phyloP scores from a whole-genome alignment of 2,329 filamentous ascomycete species.

The Fusarium nodosum region DNA sequence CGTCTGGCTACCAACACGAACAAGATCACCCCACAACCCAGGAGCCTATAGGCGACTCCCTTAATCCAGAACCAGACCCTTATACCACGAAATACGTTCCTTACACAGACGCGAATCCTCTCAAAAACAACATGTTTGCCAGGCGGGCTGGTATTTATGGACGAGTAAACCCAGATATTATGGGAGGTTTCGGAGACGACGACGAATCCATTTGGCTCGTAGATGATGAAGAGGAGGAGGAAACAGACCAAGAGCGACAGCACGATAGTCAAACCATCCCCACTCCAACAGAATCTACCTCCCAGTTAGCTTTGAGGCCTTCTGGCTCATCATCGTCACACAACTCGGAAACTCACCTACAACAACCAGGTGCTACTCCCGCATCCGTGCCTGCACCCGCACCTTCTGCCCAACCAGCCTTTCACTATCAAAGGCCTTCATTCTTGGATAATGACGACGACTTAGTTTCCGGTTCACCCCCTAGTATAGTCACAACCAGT shows the following conservation, averaged over 20 bases:
- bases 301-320: background rate
- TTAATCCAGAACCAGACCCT: slow-evolving; percentile 15
- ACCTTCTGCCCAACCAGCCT: slow-evolving; percentile 23
- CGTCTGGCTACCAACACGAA: slow-evolving; percentile 3
- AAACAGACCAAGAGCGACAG: slow-evolving; percentile 37
- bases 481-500: slow-evolving; percentile 1
- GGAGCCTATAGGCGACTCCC: slow-evolving; percentile 1
- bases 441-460: slow-evolving; percentile 45
- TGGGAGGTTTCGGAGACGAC: slow-evolving; percentile 52
- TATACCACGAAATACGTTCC: slow-evolving; percentile 43
- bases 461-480: slow-evolving; percentile 18
- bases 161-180: slow-evolving; percentile 51
- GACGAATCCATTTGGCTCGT: slow-evolving; percentile 50
- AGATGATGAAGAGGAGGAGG: slow-evolving; percentile 52
- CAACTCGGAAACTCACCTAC: slow-evolving; percentile 8
- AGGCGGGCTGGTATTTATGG: slow-evolving; percentile 48
- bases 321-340: slow-evolving; percentile 1
- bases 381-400: slow-evolving; percentile 22
- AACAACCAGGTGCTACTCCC: slow-evolving; percentile 31
- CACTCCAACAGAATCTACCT: background rate
- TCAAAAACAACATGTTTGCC: slow-evolving; percentile 50
- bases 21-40: slow-evolving; percentile 3
- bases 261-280: background rate
- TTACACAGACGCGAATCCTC: slow-evolving; percentile 44
- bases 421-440: slow-evolving; percentile 38